These are phyloP conservation scores for Coemansia sp. DNA, from an alignment of 192 early-diverging fungal genomes.

Conservation along the genomic window DNA sequence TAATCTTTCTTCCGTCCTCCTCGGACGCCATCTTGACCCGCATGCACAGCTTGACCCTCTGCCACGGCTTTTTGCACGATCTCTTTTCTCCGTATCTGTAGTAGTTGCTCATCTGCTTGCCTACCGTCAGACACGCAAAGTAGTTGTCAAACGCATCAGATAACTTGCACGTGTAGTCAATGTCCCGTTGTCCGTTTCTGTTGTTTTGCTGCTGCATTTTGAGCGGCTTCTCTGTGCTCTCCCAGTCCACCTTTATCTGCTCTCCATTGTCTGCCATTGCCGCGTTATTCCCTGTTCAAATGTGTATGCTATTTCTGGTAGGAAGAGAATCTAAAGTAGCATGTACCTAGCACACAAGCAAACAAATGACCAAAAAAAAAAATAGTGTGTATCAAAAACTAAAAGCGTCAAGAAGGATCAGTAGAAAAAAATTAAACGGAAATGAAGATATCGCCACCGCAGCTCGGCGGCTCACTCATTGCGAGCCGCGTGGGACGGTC, in stretches of 20 bases:
- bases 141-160: slow-evolving; percentile 52
- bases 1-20: slow-evolving; percentile 29
- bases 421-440: no score
- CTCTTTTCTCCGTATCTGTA: slow-evolving; percentile 51
- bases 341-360: no score
- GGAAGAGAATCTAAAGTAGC: not conserved
- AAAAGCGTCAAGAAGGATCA: no score
- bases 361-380: no score
- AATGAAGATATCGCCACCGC: no score
- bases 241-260: slow-evolving; percentile 14
- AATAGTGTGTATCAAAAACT: no score
- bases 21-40: slow-evolving; percentile 38
- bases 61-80: slow-evolving; percentile 46
- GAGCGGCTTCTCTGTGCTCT: slow-evolving; percentile 12
- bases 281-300: not conserved
- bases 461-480: no score
- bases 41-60: slow-evolving; percentile 46
- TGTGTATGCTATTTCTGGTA: not conserved
- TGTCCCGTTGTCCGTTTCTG: not conserved
- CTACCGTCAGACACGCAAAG: slow-evolving; percentile 48
- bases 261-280: not conserved
- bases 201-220: not conserved
- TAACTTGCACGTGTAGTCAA: slow-evolving; percentile 45
- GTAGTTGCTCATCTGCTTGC: slow-evolving; percentile 53
- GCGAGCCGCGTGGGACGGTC: no score